Evolutionary conservation across 208 protist genomes (phyloP), one percentile per base, ranked within the genome.

Genomic region (Crithidia bombi): DNA sequence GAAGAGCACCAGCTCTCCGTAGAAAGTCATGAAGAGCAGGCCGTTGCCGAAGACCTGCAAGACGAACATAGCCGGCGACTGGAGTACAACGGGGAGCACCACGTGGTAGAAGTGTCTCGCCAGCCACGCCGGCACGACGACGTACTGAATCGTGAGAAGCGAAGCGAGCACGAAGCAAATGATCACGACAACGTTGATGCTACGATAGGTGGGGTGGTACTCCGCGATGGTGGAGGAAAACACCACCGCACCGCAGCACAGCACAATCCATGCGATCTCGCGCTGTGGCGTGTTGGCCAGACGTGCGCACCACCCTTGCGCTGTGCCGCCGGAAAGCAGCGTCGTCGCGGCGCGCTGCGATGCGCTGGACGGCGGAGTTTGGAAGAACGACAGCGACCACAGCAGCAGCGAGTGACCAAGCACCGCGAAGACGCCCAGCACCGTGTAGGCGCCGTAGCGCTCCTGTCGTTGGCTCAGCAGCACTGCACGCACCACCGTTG

Each of bases 381-480:
- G 65, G 68, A 94, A 94, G 68, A 87, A 90, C n/a, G 73, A 54
- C 7, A 91, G 56, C 15, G 89, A 94, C 12, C 46, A 67, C 69
- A 90, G 75, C 19, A 94, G 75, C 5, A 82, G 55, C n/a, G 70
- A 64, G 54, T 86, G 73, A 21, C 78, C 75, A 0, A 85, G 3
- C 7, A 76, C 57, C 17, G 65, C 65, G 43, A 89, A 87, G 21
- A 64, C 57, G 25, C 86, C 85, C 0, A 95, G 74, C 25, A 86
- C 81, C 25, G 75, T 68, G 35, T 91, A 78, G 38, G 49, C 78
- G 36, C 90, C 86, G 49, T 95, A 92, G 41, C 75, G 79, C 54
- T 78, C 50, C 28, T 58, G 55, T 23, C 41, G 54, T 15, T 65
- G 58, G 14, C 64, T 43, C 2, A 81, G 50, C 35, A 86, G 57